Evolutionary conservation across 1,139 yeast genomes (phyloP), one percentile per base, ranked within the genome.

Genomic region (Lodderomyces parapsilosis): DNA sequence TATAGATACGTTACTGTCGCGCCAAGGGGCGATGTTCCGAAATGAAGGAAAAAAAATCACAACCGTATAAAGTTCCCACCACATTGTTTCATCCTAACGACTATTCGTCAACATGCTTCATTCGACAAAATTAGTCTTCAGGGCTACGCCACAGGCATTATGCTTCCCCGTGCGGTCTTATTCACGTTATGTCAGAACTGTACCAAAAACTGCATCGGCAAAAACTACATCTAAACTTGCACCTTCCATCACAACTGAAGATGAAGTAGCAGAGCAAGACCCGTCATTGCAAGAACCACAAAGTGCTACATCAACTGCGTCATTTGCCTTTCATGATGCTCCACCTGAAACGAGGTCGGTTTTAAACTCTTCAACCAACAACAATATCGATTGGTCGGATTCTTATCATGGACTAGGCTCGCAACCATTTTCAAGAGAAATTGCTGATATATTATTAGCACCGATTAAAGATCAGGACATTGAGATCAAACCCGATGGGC

Each of bases 401-500:
- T 84, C 94, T 1, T 88, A 81, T 65, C 83, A 78, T 55, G 99
- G 99, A 0, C 68, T 93, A 24, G 97, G 96, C 1, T 69, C 81
- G 2, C 78, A 75, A 23, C 85, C 96, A 0, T 93, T 93, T 56
- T 65, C 83, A 3, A 69, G 67, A 13, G 81, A 80, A 40, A 74
- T 82, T 0, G 82, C 80, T 42, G 78, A 78, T 23, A 71, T 80
- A 7, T 67, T 93, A 14, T 61, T 81, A 40, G 78, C 84, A 2
- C 80, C 84, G 0, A 58, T 93, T 17, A 74, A 74, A 1, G 74
- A 78, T 5, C 76, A 74, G 24, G 98, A 93, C 53, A 82, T 93
- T 42, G 99, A 93, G 61, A 86, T 93, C 51, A 93, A 93, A 49
- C 98, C 99, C 0, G 99, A 93, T 61, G 98, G 99, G 14, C 70